Evolutionary conservation across 1,139 yeast genomes (phyloP).

Genomic region (Pichia sp.): DNA sequence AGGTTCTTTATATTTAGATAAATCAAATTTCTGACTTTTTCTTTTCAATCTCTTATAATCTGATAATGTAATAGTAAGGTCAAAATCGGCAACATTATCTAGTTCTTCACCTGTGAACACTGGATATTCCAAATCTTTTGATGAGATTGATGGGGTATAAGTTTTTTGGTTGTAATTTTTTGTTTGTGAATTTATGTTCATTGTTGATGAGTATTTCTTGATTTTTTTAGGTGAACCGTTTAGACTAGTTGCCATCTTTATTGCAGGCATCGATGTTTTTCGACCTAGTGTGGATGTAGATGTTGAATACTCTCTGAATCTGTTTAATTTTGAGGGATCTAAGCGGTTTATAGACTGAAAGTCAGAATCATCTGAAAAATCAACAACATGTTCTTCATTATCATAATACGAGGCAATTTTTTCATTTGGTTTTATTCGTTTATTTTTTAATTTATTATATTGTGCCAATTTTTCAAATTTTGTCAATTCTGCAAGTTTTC

Average conservation of each 20-base stretch:
- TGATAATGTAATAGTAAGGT: conserved; percentile 25
- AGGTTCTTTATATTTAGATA: conserved; percentile 25
- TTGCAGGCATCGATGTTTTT: conserved; percentile 26
- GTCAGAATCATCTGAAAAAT: conserved; percentile 22
- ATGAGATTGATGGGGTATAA: no score
- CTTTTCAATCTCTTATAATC: conserved; percentile 23
- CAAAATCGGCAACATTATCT: conserved; percentile 22
- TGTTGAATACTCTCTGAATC: conserved; percentile 6
- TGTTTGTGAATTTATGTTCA: conserved; percentile 19
- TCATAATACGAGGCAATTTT: neutral
- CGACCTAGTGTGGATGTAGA: conserved; percentile 15
- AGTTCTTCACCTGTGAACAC: conserved; percentile 15
- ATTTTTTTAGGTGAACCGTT: conserved; percentile 21
- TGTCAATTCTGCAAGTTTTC: conserved; percentile 14
- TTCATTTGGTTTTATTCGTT: neutral
- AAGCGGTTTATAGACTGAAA: conserved; percentile 18
- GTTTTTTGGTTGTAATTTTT: neutral
- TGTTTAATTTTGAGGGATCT: conserved; percentile 6
- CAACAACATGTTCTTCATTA: conserved; percentile 19
- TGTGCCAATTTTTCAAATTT: conserved; percentile 7
- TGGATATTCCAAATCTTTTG: neutral
- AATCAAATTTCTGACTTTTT: conserved; percentile 23
- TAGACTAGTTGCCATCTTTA: conserved; percentile 12
- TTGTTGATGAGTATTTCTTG: conserved; percentile 25
- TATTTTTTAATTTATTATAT: neutral